Evolutionary conservation across 139 green algal species (phyloP).

Genomic region (Chara braunii): DNA sequence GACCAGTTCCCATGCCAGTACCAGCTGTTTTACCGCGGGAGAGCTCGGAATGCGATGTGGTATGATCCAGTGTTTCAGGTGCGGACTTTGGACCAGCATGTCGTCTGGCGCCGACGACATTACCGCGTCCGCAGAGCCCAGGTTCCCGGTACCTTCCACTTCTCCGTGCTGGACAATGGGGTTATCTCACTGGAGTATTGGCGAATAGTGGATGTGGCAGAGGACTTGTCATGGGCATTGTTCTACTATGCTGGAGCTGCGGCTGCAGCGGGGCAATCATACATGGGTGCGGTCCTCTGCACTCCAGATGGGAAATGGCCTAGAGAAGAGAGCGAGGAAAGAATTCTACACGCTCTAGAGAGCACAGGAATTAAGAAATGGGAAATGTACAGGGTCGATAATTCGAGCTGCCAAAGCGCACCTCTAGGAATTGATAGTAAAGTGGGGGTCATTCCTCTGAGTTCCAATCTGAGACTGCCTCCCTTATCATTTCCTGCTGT

Average conservation of each 20-base stretch:
- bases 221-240: conserved; percentile 67
- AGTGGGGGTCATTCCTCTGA: not conserved
- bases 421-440: conserved; percentile 4
- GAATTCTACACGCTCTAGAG: conserved; percentile 19
- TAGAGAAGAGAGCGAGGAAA: conserved; percentile 4
- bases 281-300: conserved; percentile 37
- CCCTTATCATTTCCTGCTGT: not conserved
- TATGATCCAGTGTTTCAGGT: conserved; percentile 52
- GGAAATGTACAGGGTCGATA: conserved; percentile 36
- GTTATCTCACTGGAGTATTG: conserved; percentile 76
- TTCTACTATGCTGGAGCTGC: conserved; percentile 65
- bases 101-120: conserved; percentile 70
- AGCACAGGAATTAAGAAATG: conserved; percentile 34
- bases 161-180: conserved; percentile 75
- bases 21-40: conserved; percentile 74
- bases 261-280: conserved; percentile 32
- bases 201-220: conserved; percentile 76
- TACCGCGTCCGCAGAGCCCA: conserved; percentile 63
- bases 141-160: conserved; percentile 37
- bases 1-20: conserved; percentile 86
- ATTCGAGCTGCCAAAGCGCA: conserved; percentile 9
- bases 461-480: not conserved
- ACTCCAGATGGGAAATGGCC: conserved; percentile 35
- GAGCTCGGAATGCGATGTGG: conserved; percentile 66
- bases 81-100: conserved; percentile 38